Conservation (phyloP, 2,329 filamentous ascomycete species). For the Fusarium pilosicola region DNA sequence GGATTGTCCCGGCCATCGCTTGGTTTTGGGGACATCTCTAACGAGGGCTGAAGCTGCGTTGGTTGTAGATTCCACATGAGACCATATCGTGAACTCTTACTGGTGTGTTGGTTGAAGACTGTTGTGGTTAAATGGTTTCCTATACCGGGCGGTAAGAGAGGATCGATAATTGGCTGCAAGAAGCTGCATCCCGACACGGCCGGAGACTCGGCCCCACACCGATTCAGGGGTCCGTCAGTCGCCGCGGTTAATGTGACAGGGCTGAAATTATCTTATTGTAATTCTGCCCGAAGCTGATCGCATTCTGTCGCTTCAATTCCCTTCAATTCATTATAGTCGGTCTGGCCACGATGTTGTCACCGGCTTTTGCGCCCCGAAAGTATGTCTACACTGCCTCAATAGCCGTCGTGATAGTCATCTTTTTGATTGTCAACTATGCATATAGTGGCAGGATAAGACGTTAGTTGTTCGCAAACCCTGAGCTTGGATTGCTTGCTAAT, state of each 20-base stretch:
- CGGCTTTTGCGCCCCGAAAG: conserved; percentile 1
- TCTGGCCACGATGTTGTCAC: not conserved
- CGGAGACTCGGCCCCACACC: not conserved
- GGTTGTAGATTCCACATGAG: not conserved
- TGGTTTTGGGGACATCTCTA: not conserved
- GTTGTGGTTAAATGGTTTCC: not conserved
- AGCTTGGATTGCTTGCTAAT: not conserved
- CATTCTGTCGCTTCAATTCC: not conserved
- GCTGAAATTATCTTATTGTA: not conserved
- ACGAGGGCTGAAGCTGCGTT: not conserved
- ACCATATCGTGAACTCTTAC: not conserved
- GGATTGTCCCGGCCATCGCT: not conserved
- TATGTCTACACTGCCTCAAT: conserved; percentile 6
- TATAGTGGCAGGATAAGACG: conserved; percentile 11
- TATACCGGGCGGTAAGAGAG: not conserved
- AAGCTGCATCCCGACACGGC: not conserved
- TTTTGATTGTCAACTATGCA: conserved; percentile 15
- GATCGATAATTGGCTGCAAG: not conserved
- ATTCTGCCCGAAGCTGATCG: not conserved
- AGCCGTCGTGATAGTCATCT: not conserved
- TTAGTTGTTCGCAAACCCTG: not conserved
- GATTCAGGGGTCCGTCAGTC: not conserved
- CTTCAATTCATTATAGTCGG: not conserved
- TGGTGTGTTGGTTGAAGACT: not conserved
- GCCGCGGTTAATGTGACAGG: not conserved